Base-by-base conservation (phyloP, 441 rosid genomes). In the Adansonia grandidieri region DNA sequence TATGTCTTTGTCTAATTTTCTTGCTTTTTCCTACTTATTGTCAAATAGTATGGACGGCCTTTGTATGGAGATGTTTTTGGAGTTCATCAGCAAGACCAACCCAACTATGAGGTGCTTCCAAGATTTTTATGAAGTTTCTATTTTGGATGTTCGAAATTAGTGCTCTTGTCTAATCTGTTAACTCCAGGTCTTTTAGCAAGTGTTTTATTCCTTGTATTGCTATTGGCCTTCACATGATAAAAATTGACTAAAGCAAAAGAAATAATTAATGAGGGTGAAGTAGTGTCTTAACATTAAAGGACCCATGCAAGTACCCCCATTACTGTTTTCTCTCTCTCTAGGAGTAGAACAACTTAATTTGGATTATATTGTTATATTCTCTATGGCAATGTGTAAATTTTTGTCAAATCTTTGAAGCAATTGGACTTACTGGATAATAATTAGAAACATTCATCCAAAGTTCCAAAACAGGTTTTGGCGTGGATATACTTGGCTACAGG, bases 31-130 rank as follows among this genome's bases (percentile, higher is more conserved):
- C 45, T 65, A 20, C 82, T 61, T 79, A 64, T 65, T 81, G 42
- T 17, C 72, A 40, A 77, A 79, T 78, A 97, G 99, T 84, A 80
- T 84, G 99, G 98, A 8, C 97, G 98, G 61, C 98, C 99, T 51
- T 42, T 94, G 75, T 94, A 96, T 77, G 99, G 99, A 82, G 99
- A 96, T 84, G 98, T 91, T 76, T 96, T 96, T 88, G 98, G 98
- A 64, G 95, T 91, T 71, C 94, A 91, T 62, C 95, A 82, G 74
- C 98, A 93, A 87, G 98, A 97, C 40, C 98, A 92, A 80, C 99
- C 97, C 45, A 94, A 86, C 82, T 97, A 93, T 84, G 99, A 97
- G 90, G 99, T 97, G 86, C 28, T 37, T 64, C 74, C 50, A 79
- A 14, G 7, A 67, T 56, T 17, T 45, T 7, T n/a, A 15, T 19